phyloP scores from a whole-genome alignment of 257 asterid species.

The Plantago ovata region DNA sequence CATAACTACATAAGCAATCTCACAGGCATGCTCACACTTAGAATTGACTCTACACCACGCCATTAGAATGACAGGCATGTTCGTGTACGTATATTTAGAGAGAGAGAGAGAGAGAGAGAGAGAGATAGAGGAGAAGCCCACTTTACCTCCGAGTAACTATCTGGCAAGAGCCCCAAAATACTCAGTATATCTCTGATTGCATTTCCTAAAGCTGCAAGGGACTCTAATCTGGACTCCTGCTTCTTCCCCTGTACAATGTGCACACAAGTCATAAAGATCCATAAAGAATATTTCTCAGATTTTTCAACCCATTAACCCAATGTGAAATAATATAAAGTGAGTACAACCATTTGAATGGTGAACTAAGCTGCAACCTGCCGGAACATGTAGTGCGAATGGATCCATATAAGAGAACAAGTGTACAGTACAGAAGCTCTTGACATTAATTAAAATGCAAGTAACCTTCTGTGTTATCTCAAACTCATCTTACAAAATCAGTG shows the following conservation, averaged over 20 bases:
- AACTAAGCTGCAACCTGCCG: no score
- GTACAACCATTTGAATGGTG: no score
- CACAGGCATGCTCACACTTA: neutral
- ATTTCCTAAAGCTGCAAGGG: slow-evolving; percentile 71
- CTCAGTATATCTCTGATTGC: slow-evolving; percentile 45
- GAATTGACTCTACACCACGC: neutral
- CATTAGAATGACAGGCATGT: neutral
- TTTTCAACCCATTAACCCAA: no score
- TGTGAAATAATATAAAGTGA: no score
- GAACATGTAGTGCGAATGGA: no score
- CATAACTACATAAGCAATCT: slow-evolving; percentile 3
- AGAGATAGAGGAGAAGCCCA: no score
- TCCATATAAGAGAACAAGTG: no score
- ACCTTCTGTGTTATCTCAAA: no score
- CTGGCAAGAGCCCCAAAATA: slow-evolving; percentile 73
- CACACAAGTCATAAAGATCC: slow-evolving; percentile 15
- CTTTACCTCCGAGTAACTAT: slow-evolving; percentile 64
- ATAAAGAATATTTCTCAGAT: no score
- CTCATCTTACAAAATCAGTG: no score
- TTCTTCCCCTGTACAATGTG: slow-evolving; percentile 76
- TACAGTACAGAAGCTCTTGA: no score
- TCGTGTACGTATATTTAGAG: neutral
- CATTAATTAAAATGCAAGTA: no score
- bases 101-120: slow-evolving; percentile 7
- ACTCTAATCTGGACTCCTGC: slow-evolving; percentile 63